Base-by-base conservation (phyloP, 805 yeast genomes). In the Saccharomycopsis synnaedendra region DNA sequence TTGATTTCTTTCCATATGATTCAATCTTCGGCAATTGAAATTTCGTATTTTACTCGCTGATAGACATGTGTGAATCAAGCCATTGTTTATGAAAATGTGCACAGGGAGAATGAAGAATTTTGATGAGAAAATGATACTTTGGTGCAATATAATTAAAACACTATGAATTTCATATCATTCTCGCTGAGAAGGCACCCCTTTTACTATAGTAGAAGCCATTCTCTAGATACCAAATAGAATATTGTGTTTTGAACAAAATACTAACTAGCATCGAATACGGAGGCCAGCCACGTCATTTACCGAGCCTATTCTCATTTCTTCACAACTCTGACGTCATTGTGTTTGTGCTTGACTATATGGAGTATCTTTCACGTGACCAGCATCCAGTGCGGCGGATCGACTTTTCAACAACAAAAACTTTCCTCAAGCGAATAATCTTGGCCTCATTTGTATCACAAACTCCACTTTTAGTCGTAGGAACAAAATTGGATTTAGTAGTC, bases 281-380 rank as follows among this genome's bases (percentile, higher is more conserved):
- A 8, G 51, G 51, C 27, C 51, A 48, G 35, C 5, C 8, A 11
- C 19, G 48, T 19, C 45, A 11, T 29, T 36, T 33, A 7, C 11
- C 44, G 3, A 30, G 28, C 9, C 41, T 53, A 40, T 48, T 40
- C 19, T 34, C 37, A 10, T 32, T 6, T 4, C 4, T 43, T 6
- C 33, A 36, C 8, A 37, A 39, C 30, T 29, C 19, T 11, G 19
- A 40, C 3, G 34, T 43, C 11, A 34, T 49, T 6, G 41, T 49
- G 11, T 49, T 50, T 27, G 42, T 44, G 9, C 28, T 49, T 8
- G 52, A 49, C 30, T 49, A 49, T 19, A 42, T 44, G 6, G 49
- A 46, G 29, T 46, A 45, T 28, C n/a, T 42, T 5, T 9, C 39
- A 5, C 10, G 40, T 31, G 34, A 39, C 38, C 10, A 43, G 5